Base-by-base conservation (phyloP, 2,329 filamentous ascomycete species). In the Hansfordia pulvinata region DNA sequence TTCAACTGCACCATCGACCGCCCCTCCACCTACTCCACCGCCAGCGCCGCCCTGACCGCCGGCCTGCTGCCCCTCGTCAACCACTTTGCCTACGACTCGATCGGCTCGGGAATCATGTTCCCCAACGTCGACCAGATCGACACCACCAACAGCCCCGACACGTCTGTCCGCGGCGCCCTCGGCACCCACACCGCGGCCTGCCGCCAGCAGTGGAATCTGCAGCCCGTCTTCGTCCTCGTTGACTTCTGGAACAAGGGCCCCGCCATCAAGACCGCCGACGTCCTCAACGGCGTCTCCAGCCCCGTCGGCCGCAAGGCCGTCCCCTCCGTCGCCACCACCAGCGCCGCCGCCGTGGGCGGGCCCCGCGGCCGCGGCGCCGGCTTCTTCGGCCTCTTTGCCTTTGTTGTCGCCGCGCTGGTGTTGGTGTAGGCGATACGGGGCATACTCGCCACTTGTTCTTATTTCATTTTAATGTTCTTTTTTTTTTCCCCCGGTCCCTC, bases 211-310 rank as follows among this genome's bases (percentile, higher is more conserved):
- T 88, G 76, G 58, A 63, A 64, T n/a, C 50, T 55, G 16, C 57
- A 62, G 26, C 79, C 82, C n/a, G 73, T 63, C 3, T 86, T 83
- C 40, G 63, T 83, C 12, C 61, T 90, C 8, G 79, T 88, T 2
- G 82, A 92, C 50, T 88, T 84, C 49, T 85, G 76, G 49, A 76
- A 82, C 46, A 62, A 74, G 32, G 81, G 76, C 0, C 71, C 76
- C 0, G 69, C 78, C 17, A 69, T 90, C 29, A 58, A 62, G 6
- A 74, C 75, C 1, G 75, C 79, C 3, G 82, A 90, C 50, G 50
- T 41, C 23, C 49, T 84, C 42, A 88, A 88, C 47, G 58, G 54
- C 7, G 51, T 74, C 29, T 52, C 43, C 6, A 41, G 47, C 19
- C 38, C 53, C 9, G 44, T 42, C 3, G 58, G 59, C 7, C 49